Evolutionary conservation across 768 basidiomycete genomes (phyloP), one percentile per base, ranked within the genome.

Genomic region (Naganishia friedmannii): DNA sequence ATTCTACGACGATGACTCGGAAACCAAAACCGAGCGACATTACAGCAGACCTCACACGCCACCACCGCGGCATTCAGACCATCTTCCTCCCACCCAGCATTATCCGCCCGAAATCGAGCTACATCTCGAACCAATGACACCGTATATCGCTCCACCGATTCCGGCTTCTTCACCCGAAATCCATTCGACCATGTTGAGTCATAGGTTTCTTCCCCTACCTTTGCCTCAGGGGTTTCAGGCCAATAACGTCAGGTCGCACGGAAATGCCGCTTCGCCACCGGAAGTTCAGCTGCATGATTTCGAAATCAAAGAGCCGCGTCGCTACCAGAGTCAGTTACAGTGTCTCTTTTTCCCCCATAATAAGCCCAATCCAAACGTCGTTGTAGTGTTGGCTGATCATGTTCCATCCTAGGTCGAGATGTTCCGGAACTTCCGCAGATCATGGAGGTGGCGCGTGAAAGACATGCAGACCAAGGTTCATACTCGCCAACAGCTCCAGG

Each of bases 101-200:
- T 5, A 51, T 51, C n/a, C 37, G 9, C 39, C 39, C 23, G 42
- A 45, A 23, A 63, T 63, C 39, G 60, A 63, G 42, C 23, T 63
- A 9, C 60, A 63, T 21, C 60, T 63, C n/a, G 37, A 45, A 42
- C 60, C 60, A 12, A 7, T 63, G 39, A 63, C 60, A 2, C 60
- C 60, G 39, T 63, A 42, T 34, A 45, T 63, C 19, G 37, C 60
- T 12, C 60, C 60, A 12, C 60, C 60, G 6, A 63, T 63, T 45
- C 60, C 60, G 26, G 31, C 42, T 26, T 45, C 60, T 17, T 26
- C 26, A 63, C 39, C 60, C 12, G 60, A 63, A 45, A 42, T 42
- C 23, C 60, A 63, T 15, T 63, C 60, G 13, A 29, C 60, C n/a
- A 63, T 63, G 60, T 45, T 63, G 60, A 63, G 60, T 42, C 39